Base-by-base conservation (phyloP, 1,139 yeast genomes). In the Martiniozyma asiatica region DNA sequence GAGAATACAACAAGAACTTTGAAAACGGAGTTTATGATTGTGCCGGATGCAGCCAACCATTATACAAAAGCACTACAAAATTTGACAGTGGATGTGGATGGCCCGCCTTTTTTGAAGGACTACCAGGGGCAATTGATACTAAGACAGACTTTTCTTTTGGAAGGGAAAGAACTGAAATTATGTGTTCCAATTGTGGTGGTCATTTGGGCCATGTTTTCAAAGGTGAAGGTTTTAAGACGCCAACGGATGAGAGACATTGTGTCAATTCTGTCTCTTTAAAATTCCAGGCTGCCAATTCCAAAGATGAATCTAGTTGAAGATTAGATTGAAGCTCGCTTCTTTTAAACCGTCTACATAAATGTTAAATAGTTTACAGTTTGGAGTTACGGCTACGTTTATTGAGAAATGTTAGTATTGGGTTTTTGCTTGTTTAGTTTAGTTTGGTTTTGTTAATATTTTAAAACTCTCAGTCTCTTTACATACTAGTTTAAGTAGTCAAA, bases 31-130 rank as follows among this genome's bases (percentile, higher is more conserved):
- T 68, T 5, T 89, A 84, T 51, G 61, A 62, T 34, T 89, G 99
- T 58, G 96, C 79, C 1, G 97, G 77, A 8, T 89, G 98, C 52
- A 66, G 63, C 29, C 61, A 68, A 28, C 94, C 96, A 7, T 58
- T 89, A 24, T 89, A 89, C 55, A 66, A 67, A 39, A 75, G 94
- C 21, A 62, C 65, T 26, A 68, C 95, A 10, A 89, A 89, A 56
- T 89, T 92, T 46, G 73, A 77, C 36, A 71, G 94, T 14, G 85
- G 84, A 33, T 89, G 98, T 55, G 98, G 98, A 3, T 89, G 98
- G 98, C 98, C 98, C 0, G 85, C 96, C 0, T 89, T 89, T 55
- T 87, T 76, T 51, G 78, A 81, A 35, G 95, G 94, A 4, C 59
- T 87, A 30, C 93, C 94, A 0, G 87, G 85, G 0, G 65, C 94